Evolutionary conservation across 2,329 filamentous ascomycete species (phyloP), one percentile per base, ranked within the genome.

Genomic region (Ophiostoma piceae): DNA sequence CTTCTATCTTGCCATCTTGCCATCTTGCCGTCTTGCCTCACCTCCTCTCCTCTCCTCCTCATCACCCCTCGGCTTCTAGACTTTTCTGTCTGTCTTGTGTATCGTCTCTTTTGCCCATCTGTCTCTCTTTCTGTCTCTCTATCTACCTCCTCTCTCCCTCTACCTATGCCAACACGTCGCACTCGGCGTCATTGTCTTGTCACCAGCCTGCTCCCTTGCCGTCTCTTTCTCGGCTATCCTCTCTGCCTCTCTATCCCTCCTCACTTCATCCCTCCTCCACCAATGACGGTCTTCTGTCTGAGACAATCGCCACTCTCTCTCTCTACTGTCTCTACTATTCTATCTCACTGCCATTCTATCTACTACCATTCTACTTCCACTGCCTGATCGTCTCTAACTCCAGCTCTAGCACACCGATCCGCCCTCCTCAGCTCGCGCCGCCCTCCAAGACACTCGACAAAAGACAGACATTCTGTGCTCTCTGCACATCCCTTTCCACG

Each of bases 401-500:
- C 26, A 29, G 26, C 26, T 29, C 26, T 29, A 29, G 26, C 26
- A 29, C 26, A 29, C 26, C 57, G 57, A 62, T 62, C 26, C 57
- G 32, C 57, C 57, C 57, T 62, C 57, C n/a, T 65, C 66, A 67
- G 69, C 69, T 62, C 22, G 66, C 69, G 54, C 29, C 43, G 60
- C 66, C 65, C 51, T 62, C 64, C 39, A 37, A 51, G 14, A 66
- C 57, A 57, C 65, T 43, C 37, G 37, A 62, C 19, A 54, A 2
- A 62, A 32, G 39, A 41, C 39, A 39, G 8, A 8, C 37, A 39
- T 29, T 29, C 26, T 29, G 1, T 35, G 35, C 39, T 3, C 11
- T 14, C 39, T 41, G 11, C 12, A 39, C 4, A 29, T 60, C 57
- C 57, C 57, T 62, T 62, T 32, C 26, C 26, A 62, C 57, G 26